These are phyloP conservation scores for Bacterosira constricta DNA, from an alignment of 108 stramenopile species.

Conservation along the genomic window DNA sequence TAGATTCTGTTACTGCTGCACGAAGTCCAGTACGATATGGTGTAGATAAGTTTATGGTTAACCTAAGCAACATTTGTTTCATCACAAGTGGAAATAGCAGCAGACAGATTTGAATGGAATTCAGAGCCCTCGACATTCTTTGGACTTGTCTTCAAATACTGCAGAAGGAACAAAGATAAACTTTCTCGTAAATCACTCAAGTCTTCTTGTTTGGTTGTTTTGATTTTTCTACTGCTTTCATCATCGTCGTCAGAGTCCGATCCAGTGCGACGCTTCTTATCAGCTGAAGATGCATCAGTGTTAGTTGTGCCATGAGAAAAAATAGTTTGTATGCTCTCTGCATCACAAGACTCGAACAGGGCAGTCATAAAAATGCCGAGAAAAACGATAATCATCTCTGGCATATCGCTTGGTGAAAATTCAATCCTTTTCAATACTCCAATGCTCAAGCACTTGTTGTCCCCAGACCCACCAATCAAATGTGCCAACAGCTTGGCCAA, in stretches of 20 bases:
- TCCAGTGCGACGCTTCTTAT: constrained; percentile 20
- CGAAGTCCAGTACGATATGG: too few relatives aligned
- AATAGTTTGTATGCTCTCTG: constrained; percentile 47
- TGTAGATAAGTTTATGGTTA: too few relatives aligned
- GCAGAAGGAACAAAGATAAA: constrained; percentile 79
- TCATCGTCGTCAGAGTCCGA: constrained; percentile 42
- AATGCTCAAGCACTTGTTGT: constrained; percentile 60
- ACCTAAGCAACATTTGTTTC: not conserved
- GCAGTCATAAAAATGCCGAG: constrained; percentile 72
- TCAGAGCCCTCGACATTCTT: constrained; percentile 78
- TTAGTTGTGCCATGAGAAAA: constrained; percentile 48
- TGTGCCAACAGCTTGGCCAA: constrained; percentile 88
- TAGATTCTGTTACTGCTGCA: too few relatives aligned
- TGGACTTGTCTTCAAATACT: constrained; percentile 80
- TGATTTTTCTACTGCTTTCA: constrained; percentile 19
- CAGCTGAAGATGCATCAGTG: not conserved
- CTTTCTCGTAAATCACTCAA: constrained; percentile 60
- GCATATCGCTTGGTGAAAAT: constrained; percentile 72
- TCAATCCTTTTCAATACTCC: constrained; percentile 83
- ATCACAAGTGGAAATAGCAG: constrained; percentile 76
- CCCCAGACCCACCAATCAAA: constrained; percentile 74
- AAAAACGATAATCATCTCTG: constrained; percentile 74
- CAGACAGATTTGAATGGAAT: constrained; percentile 76
- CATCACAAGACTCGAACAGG: constrained; percentile 69
- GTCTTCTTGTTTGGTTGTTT: constrained; percentile 47